Evolutionary conservation across 768 basidiomycete genomes (phyloP), one percentile per base, ranked within the genome.

Genomic region (Sporobolomyces phaffii): DNA sequence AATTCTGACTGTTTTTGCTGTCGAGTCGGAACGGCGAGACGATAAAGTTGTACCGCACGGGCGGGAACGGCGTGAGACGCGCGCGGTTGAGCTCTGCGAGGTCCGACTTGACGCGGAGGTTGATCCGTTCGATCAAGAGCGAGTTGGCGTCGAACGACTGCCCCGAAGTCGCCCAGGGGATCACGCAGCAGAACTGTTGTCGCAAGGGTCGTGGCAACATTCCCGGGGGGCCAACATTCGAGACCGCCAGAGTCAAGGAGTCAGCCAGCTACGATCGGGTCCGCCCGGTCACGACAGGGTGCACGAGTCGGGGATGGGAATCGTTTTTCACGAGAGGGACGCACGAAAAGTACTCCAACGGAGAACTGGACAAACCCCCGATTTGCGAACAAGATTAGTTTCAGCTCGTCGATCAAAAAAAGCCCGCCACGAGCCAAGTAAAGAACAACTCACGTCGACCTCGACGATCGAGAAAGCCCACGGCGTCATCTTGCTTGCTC

Each of bases 391-490:
- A n/a, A n/a, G n/a, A n/a, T n/a, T n/a, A 6, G 31, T 11, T 29
- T 52, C 24, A 50, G 49, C 22, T 26, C 24, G 40, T n/a, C n/a
- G n/a, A n/a, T n/a, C n/a, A n/a, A n/a, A n/a, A n/a, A n/a, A n/a
- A n/a, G n/a, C n/a, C n/a, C n/a, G n/a, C n/a, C n/a, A n/a, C n/a
- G n/a, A n/a, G n/a, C n/a, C 14, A 50, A 29, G 18, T 18, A 50
- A 26, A 26, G 17, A 5, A 3, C 10, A 26, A 44, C 62, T 48
- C 44, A 62, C 62, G 6, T 62, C 62, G 14, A 62, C 43, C 45
- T 62, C 62, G 34, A 54, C 43, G 24, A 62, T 47, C 17, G 40
- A 54, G 36, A 62, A 62, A 14, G 51, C 62, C 22, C 43, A 53
- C 6, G 52, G 44, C 7, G 34, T 52, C 34, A 28, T 62, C 43